Evolutionary conservation across 106 monocot genomes (phyloP).

Genomic region (Dendrobium nobile): DNA sequence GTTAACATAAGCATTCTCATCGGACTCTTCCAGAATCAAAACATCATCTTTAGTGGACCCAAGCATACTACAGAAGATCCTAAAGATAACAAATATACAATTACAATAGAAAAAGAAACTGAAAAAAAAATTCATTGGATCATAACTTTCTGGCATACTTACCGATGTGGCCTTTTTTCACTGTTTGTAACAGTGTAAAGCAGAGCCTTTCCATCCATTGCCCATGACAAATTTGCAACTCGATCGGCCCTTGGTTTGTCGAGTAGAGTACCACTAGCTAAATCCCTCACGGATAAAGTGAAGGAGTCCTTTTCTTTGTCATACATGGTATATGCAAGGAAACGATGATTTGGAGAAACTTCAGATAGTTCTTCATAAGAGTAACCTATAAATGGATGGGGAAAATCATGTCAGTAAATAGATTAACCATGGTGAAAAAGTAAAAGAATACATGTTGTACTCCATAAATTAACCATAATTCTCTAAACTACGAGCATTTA

Average conservation of each 20-base stretch:
- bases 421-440: neutral
- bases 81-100: constrained; percentile 33
- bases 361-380: constrained; percentile 89
- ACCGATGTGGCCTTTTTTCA: constrained; percentile 73
- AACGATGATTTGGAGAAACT: constrained; percentile 88
- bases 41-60: constrained; percentile 70
- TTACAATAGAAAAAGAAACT: constrained; percentile 7
- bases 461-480: neutral
- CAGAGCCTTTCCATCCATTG: constrained; percentile 77
- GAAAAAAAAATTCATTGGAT: neutral
- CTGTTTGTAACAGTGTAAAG: constrained; percentile 73
- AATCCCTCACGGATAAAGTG: constrained; percentile 71
- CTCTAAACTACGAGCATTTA: neutral
- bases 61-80: constrained; percentile 90
- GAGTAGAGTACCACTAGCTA: constrained; percentile 48
- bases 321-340: constrained; percentile 93
- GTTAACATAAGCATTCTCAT: constrained; percentile 76
- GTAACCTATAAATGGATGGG: constrained; percentile 42
- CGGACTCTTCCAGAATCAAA: constrained; percentile 79
- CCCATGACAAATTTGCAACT: constrained; percentile 78
- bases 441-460: neutral
- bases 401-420: neutral
- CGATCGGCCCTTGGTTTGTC: constrained; percentile 62
- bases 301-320: constrained; percentile 90
- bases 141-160: constrained; percentile 11